Conservation (phyloP, 1,284 basidiomycete genomes). For the Cerrena zonata region DNA sequence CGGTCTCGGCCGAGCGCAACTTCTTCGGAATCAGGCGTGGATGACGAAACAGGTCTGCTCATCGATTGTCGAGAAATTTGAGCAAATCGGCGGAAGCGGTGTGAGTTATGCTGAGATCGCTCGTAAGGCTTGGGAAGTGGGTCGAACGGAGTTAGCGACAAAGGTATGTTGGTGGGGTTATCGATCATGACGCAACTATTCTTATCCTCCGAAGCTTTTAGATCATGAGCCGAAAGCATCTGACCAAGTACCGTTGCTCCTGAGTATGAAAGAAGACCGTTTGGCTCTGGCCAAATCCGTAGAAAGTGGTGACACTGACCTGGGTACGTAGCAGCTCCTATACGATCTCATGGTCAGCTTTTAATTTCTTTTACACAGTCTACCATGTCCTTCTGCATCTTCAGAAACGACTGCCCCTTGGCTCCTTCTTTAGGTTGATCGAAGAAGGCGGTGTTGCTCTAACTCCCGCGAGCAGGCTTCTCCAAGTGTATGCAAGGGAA, state of each 20-base stretch:
- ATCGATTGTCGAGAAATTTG: slow-evolving; percentile 84
- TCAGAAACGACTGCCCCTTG: slow-evolving; percentile 77
- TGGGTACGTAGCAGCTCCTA: slow-evolving; percentile 50
- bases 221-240: slow-evolving; percentile 86
- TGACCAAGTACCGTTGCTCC: slow-evolving; percentile 87
- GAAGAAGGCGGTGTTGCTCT: slow-evolving; percentile 80
- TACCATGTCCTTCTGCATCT: slow-evolving; percentile 87
- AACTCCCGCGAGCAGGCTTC: slow-evolving; percentile 65
- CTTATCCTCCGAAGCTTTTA: slow-evolving; percentile 54
- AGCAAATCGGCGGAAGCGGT: slow-evolving; percentile 59
- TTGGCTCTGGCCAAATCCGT: slow-evolving; percentile 87
- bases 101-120: slow-evolving; percentile 96
- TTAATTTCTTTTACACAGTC: slow-evolving; percentile 41
- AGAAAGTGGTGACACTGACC: slow-evolving; percentile 91
- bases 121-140: slow-evolving; percentile 87
- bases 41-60: slow-evolving; percentile 76
- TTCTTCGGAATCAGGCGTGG: slow-evolving; percentile 48
- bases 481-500: slow-evolving; percentile 85
- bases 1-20: slow-evolving; percentile 56
- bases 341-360: neutral
- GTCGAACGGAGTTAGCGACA: slow-evolving; percentile 80
- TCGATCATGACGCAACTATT: neutral
- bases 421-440: slow-evolving; percentile 90
- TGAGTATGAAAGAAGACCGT: slow-evolving; percentile 92
- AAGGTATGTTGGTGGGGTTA: slow-evolving; percentile 47